Evolutionary conservation across 2,329 filamentous ascomycete genomes (phyloP), one percentile per base, ranked within the genome.

Genomic region (Periconia sp.): DNA sequence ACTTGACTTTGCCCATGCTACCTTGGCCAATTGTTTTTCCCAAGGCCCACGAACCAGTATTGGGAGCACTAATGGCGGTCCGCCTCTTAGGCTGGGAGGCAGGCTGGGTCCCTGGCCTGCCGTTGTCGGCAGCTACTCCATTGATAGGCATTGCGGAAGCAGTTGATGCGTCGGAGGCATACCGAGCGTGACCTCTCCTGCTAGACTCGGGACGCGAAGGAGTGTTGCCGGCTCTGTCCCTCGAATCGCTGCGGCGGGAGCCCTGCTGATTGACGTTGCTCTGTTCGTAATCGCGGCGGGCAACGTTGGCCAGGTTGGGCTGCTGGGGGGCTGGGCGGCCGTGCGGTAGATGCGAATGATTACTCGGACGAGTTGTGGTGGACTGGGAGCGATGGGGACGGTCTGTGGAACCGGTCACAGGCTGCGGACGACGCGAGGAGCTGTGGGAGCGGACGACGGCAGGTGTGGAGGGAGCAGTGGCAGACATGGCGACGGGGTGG

Each of bases 1-100:
- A 81, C 78, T 97, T 97, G 58, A 99, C 94, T 75, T 97, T 97
- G 60, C 94, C 94, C 94, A 99, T 99, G 74, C 93, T 97, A 47
- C 94, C 94, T 49, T 92, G 92, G 55, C 94, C 94, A 66, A 99
- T 94, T 3, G 94, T 97, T 81, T 97, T 97, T 55, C 93, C 93
- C 49, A 99, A 81, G 52, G 92, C 86, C 92, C 93, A 99, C 79
- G 92, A 91, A 53, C 94, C 94, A 13, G 92, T 75, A 56, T 53
- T 92, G 45, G 89, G 87, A 2, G 92, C 92, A 48, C 90, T 90
- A 70, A 99, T 96, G 41, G 90, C 93, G 13, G 93, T 97, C 66
- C 86, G 77, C 62, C 85, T 77, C 60, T 69, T 71, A 17, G 67
- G 62, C 47, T 60, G 66, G 33, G 33, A 13, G 17, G 52, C 41